These are phyloP conservation scores for Tinospora cordifolia DNA, from an alignment of 164 flowering plant species.

Conservation along the genomic window DNA sequence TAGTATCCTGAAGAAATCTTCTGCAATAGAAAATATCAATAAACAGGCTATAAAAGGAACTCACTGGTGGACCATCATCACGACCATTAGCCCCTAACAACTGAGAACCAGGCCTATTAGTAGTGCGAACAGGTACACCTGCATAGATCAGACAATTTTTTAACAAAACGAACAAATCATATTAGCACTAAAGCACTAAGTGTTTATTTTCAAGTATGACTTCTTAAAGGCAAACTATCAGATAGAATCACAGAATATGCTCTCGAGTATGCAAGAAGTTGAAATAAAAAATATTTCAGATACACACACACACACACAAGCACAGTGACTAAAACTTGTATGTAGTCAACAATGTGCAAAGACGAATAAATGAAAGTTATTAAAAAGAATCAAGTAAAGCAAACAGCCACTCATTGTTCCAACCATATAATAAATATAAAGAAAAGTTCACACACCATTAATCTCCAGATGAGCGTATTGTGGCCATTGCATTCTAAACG, in stretches of 20 bases:
- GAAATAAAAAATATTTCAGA: too few relatives aligned
- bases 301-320: too few relatives aligned
- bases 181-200: neutral
- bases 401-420: too few relatives aligned
- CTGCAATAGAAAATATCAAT: neutral
- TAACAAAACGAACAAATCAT: neutral
- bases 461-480: slow-evolving; percentile 83
- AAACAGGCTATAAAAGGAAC: slow-evolving; percentile 19
- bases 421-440: neutral
- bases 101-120: slow-evolving; percentile 89
- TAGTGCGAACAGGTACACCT: slow-evolving; percentile 76
- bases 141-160: neutral
- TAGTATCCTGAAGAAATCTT: neutral
- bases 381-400: neutral
- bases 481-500: slow-evolving; percentile 98
- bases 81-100: slow-evolving; percentile 91
- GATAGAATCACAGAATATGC: neutral
- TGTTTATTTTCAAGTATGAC: neutral
- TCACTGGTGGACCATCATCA: slow-evolving; percentile 94
- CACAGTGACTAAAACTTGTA: neutral
- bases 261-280: neutral
- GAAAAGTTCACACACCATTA: slow-evolving; percentile 56
- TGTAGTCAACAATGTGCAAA: neutral
- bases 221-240: neutral
- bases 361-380: neutral